Evolutionary conservation across 1,284 basidiomycete genomes (phyloP), one percentile per base, ranked within the genome.

Genomic region (Rhodotorula sp.): DNA sequence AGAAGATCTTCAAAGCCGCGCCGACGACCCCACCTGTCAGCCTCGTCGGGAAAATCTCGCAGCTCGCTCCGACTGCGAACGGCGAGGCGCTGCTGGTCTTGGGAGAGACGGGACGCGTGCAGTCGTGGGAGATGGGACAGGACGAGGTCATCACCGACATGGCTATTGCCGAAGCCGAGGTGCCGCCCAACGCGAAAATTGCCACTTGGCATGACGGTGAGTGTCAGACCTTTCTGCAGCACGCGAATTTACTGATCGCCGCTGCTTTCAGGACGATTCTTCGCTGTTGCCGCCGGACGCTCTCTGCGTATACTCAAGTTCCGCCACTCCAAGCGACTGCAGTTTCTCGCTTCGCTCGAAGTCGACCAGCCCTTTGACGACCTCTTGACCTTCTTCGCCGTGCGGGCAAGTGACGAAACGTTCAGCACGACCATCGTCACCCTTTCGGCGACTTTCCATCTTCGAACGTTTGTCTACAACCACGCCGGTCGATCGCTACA

Each of bases 41-140:
- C 49, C 16, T 68, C 20, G 68, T 68, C 2, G 68, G 73, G 3
- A 3, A 14, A 16, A 48, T 75, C 12, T 8, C 58, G 29, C 48
- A 52, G 26, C 52, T 75, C 4, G 34, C 59, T 15, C 26, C 48
- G 52, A 60, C 67, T 39, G 23, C 49, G 7, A n/a, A 58, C 15
- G 68, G 71, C 1, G 39, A 59, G 15, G 62, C 58, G 26, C 21
- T 70, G 3, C 23, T 68, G 3, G 58, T 43, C 16, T 8, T 65
- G 7, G 64, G 68, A 26, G 48, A 57, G 5, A 21, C 23, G 8
- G 63, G 46, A 47, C n/a, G 67, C 59, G 16, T 75, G 20, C 73
- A 75, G 64, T 58, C 34, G 39, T 75, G 73, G 73, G 67, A 65
- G 48, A 14, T 69, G 23, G 68, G 51, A 3, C 64, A 65, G n/a